Evolutionary conservation across 805 yeast species (phyloP).

Genomic region (Debaryomyces castellii): DNA sequence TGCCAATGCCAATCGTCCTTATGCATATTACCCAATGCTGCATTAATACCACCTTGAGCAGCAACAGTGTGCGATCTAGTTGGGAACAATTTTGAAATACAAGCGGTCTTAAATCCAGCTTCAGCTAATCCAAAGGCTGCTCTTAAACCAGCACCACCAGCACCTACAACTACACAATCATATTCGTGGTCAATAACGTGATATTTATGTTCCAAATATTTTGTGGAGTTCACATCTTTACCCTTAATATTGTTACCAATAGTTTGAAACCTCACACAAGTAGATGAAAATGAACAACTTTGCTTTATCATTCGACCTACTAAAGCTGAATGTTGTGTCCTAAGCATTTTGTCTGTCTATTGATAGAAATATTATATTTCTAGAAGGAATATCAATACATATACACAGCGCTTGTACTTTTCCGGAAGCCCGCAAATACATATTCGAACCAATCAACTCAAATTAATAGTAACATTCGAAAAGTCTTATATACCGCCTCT

Average conservation of each 20-base stretch:
- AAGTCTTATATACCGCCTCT: too few relatives aligned
- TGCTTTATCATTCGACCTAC: conserved; percentile 8
- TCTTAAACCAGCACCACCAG: conserved; percentile 98
- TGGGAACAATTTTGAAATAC: conserved; percentile 94
- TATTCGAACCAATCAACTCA: too few relatives aligned
- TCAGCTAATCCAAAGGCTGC: conserved; percentile 98
- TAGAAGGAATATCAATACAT: too few relatives aligned
- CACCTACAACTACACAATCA: conserved; percentile 97
- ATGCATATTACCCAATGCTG: conserved; percentile 98
- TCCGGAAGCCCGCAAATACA: not conserved
- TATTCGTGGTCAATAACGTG: conserved; percentile 96
- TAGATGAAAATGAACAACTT: conserved; percentile 24
- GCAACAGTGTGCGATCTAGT: conserved; percentile 99
- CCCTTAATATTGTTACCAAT: conserved; percentile 40
- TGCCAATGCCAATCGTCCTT: conserved; percentile 99
- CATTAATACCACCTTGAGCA: conserved; percentile 99
- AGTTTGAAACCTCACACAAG: conserved; percentile 28
- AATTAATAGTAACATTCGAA: too few relatives aligned
- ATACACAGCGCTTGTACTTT: not conserved
- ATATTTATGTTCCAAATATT: conserved; percentile 60
- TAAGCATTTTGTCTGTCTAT: conserved; percentile 11
- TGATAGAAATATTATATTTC: too few relatives aligned
- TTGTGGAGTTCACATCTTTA: conserved; percentile 38
- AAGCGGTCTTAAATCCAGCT: conserved; percentile 96
- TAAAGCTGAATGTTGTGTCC: conserved; percentile 10